These are phyloP conservation scores for Ustilago nuda DNA, from an alignment of 1,284 basidiomycete genomes.

Conservation along the genomic window DNA sequence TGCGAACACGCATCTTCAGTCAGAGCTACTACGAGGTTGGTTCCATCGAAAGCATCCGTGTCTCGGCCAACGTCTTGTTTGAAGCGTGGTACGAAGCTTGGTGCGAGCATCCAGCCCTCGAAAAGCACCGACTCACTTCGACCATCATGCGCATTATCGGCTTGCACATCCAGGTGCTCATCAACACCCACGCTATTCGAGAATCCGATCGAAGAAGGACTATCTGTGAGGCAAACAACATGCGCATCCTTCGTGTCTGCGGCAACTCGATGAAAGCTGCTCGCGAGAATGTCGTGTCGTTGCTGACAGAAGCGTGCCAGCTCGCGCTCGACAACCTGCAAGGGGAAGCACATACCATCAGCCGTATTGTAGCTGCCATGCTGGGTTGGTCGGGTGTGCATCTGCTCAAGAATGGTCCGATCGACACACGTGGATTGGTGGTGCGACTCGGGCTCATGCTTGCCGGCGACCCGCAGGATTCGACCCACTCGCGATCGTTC, in stretches of 20 bases:
- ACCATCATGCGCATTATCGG: conserved; percentile 50
- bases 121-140: conserved; percentile 38
- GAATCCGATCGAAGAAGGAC: conserved; percentile 41
- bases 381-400: conserved; percentile 50
- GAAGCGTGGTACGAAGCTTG: conserved; percentile 48
- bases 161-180: conserved; percentile 49
- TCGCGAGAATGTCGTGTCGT: conserved; percentile 34
- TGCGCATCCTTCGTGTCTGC: conserved; percentile 48
- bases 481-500: conserved; percentile 42
- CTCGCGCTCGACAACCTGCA: conserved; percentile 42
- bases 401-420: conserved; percentile 48
- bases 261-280: conserved; percentile 40
- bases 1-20: conserved; percentile 49
- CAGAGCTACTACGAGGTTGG: conserved; percentile 54
- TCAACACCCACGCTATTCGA: conserved; percentile 51
- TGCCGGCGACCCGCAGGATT: conserved; percentile 39
- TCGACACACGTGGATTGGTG: conserved; percentile 47
- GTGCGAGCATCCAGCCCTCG: conserved; percentile 48
- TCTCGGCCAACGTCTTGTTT: conserved; percentile 46
- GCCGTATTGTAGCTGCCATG: conserved; percentile 46
- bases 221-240: conserved; percentile 45
- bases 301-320: conserved; percentile 38
- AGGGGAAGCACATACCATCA: conserved; percentile 32
- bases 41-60: conserved; percentile 51
- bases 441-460: conserved; percentile 49